Percentiles rank a stretch among this genome's conserved stretches.
Evolutionary conservation across 805 yeast genomes (phyloP).

Genomic region (Starmerella apicola): DNA sequence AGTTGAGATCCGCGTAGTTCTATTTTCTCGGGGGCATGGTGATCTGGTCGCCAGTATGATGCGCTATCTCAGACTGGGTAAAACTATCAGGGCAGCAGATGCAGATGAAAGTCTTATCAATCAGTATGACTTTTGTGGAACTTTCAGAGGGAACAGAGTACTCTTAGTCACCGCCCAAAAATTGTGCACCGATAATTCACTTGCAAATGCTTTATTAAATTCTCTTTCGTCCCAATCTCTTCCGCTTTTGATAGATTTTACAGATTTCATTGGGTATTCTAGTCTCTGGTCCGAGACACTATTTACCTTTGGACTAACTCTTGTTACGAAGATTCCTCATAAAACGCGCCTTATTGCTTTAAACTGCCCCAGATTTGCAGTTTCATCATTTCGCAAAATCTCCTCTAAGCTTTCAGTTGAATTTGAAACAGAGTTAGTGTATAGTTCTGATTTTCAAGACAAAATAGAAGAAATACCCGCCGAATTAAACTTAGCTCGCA

Average conservation of each 20-base stretch:
- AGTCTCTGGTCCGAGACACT: conserved; percentile 5
- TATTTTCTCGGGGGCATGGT: conserved; percentile 3
- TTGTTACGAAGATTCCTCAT: neutral
- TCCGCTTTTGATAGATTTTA: conserved; percentile 5
- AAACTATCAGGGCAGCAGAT: neutral
- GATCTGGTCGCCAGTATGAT: conserved; percentile 3
- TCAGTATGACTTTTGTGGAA: neutral
- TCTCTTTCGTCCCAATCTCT: neutral
- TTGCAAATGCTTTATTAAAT: neutral
- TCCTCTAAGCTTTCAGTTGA: neutral
- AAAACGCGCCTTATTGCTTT: neutral
- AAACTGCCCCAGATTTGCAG: neutral
- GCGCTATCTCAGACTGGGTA: conserved; percentile 1
- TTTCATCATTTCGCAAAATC: neutral
- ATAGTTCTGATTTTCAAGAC: conserved; percentile 1
- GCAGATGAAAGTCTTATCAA: neutral
- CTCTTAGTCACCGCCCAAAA: neutral
- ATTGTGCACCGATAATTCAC: neutral
- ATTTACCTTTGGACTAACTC: neutral
- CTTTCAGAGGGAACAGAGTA: conserved; percentile 1
- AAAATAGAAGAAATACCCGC: neutral
- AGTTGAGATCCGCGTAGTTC: conserved; percentile 8
- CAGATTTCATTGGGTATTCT: neutral
- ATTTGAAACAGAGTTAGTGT: neutral
- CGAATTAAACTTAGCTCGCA: neutral